Percentiles rank a stretch among this genome's conserved stretches.
These are phyloP conservation scores for Exutisphaerella laricina DNA, from an alignment of 2,329 filamentous ascomycete genomes.

Conservation along the genomic window DNA sequence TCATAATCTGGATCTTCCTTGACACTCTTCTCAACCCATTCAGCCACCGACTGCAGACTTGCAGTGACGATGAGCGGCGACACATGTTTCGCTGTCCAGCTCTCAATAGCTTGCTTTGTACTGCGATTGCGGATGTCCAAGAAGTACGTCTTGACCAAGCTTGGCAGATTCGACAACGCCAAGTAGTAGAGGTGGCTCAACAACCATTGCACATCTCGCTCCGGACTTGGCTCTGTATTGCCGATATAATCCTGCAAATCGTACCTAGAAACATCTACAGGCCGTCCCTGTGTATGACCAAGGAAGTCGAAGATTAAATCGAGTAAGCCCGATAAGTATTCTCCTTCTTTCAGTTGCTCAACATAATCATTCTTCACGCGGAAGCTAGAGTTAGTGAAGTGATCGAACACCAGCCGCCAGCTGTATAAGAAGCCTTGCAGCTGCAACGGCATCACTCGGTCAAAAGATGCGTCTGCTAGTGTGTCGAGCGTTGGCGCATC, in stretches of 20 bases:
- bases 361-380: constrained; percentile 78
- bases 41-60: constrained; percentile 60
- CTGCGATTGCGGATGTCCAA: constrained; percentile 69
- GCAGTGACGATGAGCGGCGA: constrained; percentile 64
- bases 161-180: constrained; percentile 68
- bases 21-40: constrained; percentile 52
- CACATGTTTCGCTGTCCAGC: constrained; percentile 79
- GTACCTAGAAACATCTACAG: constrained; percentile 65
- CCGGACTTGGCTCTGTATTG: constrained; percentile 52
- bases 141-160: constrained; percentile 77
- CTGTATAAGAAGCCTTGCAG: constrained; percentile 78
- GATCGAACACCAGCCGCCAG: constrained; percentile 86
- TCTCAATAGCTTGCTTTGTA: constrained; percentile 70
- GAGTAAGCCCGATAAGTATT: constrained; percentile 63
- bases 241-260: constrained; percentile 61
- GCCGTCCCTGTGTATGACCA: constrained; percentile 67
- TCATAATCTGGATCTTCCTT: constrained; percentile 42
- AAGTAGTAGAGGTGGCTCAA: constrained; percentile 83
- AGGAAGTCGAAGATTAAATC: constrained; percentile 80
- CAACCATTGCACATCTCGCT: constrained; percentile 75
- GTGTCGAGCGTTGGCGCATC: constrained; percentile 68
- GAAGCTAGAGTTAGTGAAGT: constrained; percentile 58
- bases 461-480: constrained; percentile 60
- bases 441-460: constrained; percentile 58
- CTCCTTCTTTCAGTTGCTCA: constrained; percentile 68